A percentile compares a stretch with the other conserved stretches of the same genome.
Conservation (phyloP, 2,329 filamentous ascomycete genomes). For the Hypoxylon sp. region DNA sequence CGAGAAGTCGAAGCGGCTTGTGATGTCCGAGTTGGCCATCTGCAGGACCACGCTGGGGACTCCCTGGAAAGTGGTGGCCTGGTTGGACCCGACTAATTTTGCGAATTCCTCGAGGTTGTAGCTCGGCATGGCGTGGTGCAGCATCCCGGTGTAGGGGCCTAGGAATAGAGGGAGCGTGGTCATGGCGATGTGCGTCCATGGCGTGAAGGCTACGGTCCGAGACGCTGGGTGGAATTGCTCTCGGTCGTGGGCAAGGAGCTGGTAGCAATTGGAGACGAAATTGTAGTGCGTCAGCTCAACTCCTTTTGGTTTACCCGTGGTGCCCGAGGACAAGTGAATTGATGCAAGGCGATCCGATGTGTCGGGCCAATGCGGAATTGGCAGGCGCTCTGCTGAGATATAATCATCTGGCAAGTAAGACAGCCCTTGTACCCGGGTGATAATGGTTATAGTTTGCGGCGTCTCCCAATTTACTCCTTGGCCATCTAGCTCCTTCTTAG, state of each 20-base stretch:
- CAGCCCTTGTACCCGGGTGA: slow-evolving; percentile 46
- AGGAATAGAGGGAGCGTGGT: slow-evolving; percentile 62
- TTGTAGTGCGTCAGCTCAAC: slow-evolving; percentile 52
- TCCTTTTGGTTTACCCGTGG: slow-evolving; percentile 50
- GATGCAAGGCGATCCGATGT: slow-evolving; percentile 56
- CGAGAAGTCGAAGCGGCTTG: slow-evolving; percentile 57
- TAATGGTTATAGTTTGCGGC: slow-evolving; percentile 57
- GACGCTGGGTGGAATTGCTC: slow-evolving; percentile 55
- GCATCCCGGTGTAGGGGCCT: slow-evolving; percentile 61
- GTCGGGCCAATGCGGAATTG: slow-evolving; percentile 57
- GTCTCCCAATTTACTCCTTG: slow-evolving; percentile 54
- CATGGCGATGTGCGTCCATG: slow-evolving; percentile 62
- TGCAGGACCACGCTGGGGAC: slow-evolving; percentile 58
- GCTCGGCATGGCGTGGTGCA: slow-evolving; percentile 61
- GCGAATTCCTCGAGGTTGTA: slow-evolving; percentile 57
- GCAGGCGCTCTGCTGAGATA: slow-evolving; percentile 50
- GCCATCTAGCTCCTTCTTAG: slow-evolving; percentile 47
- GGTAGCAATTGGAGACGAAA: slow-evolving; percentile 51
- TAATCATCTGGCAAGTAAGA: slow-evolving; percentile 57
- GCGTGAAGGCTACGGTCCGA: slow-evolving; percentile 60
- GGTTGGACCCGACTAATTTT: slow-evolving; percentile 55
- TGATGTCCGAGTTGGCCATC: slow-evolving; percentile 57
- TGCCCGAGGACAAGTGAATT: slow-evolving; percentile 56
- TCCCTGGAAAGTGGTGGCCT: slow-evolving; percentile 59
- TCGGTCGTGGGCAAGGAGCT: slow-evolving; percentile 58